Conservation (phyloP, 2,329 filamentous ascomycete genomes). For the Trichoderma sp. region DNA sequence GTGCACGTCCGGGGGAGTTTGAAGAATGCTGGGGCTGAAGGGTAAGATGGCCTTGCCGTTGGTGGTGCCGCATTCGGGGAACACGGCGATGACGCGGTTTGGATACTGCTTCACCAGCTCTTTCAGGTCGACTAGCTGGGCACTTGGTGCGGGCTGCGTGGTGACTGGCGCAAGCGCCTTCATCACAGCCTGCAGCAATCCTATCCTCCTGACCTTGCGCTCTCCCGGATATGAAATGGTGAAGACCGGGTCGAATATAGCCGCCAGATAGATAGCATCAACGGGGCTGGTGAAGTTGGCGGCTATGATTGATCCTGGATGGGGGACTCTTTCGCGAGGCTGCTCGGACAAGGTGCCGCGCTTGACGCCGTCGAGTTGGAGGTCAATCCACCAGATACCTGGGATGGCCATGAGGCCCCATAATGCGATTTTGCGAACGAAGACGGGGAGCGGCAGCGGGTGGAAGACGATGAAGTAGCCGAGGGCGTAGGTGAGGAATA, state of each 20-base stretch:
- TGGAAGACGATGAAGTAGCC: constrained; percentile 81
- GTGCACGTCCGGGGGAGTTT: constrained; percentile 64
- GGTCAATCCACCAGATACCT: constrained; percentile 96
- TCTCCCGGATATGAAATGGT: constrained; percentile 78
- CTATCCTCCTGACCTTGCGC: constrained; percentile 72
- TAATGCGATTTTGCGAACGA: constrained; percentile 76
- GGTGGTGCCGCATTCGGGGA: constrained; percentile 92
- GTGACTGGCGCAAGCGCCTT: constrained; percentile 67
- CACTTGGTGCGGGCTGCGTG: constrained; percentile 44
- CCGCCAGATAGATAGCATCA: constrained; percentile 90
- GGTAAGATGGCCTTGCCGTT: constrained; percentile 90
- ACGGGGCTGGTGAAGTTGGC: constrained; percentile 90
- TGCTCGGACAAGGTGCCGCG: constrained; percentile 82
- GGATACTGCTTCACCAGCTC: constrained; percentile 69
- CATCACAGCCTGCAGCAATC: constrained; percentile 72
- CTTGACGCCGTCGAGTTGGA: constrained; percentile 97
- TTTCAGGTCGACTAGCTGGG: constrained; percentile 60
- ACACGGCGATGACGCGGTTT: constrained; percentile 76
- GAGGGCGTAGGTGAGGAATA: constrained; percentile 68
- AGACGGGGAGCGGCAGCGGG: constrained; percentile 67
- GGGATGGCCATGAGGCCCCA: constrained; percentile 88
- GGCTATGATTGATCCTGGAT: constrained; percentile 79
- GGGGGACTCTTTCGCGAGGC: constrained; percentile 72
- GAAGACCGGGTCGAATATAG: constrained; percentile 95
- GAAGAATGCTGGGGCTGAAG: constrained; percentile 74